A percentile compares a stretch with the other conserved stretches of the same genome.
Conservation (phyloP, 495 filamentous ascomycete genomes). For the Usnea hakonensis region DNA sequence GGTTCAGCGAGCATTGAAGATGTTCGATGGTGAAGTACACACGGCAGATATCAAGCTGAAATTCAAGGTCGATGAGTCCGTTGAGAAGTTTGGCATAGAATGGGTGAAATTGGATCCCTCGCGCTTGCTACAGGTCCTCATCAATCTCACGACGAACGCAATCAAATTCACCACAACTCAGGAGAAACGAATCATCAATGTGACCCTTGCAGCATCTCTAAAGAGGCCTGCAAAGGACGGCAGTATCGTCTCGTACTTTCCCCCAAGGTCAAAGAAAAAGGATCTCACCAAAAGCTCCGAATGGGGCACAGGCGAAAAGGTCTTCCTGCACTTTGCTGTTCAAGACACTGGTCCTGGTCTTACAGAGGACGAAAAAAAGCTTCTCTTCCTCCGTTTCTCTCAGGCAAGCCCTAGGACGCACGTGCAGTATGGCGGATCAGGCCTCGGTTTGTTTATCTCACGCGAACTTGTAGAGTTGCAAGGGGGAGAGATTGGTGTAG, state of each 20-base stretch:
- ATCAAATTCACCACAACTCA: conserved; percentile 64
- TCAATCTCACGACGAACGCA: conserved; percentile 70
- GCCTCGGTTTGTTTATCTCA: conserved; percentile 77
- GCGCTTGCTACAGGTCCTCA: conserved; percentile 63
- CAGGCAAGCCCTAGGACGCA: conserved; percentile 74
- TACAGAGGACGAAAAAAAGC: conserved; percentile 61
- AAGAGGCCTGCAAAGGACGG: conserved; percentile 41
- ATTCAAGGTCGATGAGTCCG: conserved; percentile 51
- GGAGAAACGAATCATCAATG: conserved; percentile 50
- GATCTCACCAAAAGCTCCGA: conserved; percentile 42
- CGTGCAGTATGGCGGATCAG: conserved; percentile 73
- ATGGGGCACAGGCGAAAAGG: conserved; percentile 60
- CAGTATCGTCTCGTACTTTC: conserved; percentile 45
- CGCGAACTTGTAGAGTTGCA: conserved; percentile 70
- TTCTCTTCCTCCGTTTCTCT: conserved; percentile 73
- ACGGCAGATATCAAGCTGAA: conserved; percentile 59
- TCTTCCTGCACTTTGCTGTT: conserved; percentile 67
- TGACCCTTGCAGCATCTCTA: conserved; percentile 60
- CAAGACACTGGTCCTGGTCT: conserved; percentile 74
- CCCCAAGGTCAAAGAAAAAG: conserved; percentile 43
- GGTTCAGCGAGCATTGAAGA: conserved; percentile 59
- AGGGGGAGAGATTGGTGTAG: conserved; percentile 76
- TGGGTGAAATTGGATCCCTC: conserved; percentile 66
- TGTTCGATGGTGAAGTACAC: conserved; percentile 64
- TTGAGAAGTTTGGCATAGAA: conserved; percentile 46